Percentiles rank a stretch among this genome's conserved stretches.
These are phyloP conservation scores for Heritiera littoralis DNA, from an alignment of 345 rosid genomes.

Conservation along the genomic window DNA sequence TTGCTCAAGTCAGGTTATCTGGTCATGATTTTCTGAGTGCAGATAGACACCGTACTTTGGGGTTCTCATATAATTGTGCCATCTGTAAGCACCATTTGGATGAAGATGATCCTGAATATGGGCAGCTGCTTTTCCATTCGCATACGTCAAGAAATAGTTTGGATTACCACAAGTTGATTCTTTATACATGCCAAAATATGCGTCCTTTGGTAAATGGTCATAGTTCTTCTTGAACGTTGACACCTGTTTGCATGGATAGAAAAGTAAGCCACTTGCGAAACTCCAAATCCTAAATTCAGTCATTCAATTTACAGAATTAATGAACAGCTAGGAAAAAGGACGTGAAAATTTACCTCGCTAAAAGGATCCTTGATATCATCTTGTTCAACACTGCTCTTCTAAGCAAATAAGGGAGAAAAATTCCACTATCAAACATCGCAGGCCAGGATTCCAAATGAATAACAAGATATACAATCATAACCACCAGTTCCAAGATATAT, in stretches of 20 bases:
- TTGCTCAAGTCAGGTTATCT: not conserved
- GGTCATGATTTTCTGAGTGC: too few relatives aligned
- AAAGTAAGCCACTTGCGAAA: constrained; percentile 9
- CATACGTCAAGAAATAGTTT: constrained; percentile 92
- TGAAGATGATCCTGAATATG: constrained; percentile 90
- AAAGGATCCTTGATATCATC: constrained; percentile 93
- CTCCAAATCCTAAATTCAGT: constrained; percentile 10
- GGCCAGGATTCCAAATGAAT: constrained; percentile 16
- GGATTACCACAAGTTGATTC: constrained; percentile 93
- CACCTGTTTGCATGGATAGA: constrained; percentile 53
- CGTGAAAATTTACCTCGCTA: constrained; percentile 61
- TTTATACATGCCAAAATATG: constrained; percentile 89
- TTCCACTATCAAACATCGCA: constrained; percentile 4
- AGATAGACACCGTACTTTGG: constrained; percentile 58
- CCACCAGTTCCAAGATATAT: constrained; percentile 13
- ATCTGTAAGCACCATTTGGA: constrained; percentile 98
- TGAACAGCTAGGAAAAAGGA: not conserved
- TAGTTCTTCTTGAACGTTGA: constrained; percentile 92
- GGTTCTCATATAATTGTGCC: constrained; percentile 93
- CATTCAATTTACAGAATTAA: constrained; percentile 3
- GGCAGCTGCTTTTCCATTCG: constrained; percentile 92
- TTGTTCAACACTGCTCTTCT: constrained; percentile 92
- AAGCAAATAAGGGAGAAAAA: not conserved
- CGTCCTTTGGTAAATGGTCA: constrained; percentile 93
- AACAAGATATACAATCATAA: not conserved